Percentiles rank a stretch among this genome's conserved stretches.
Evolutionary conservation across 23 red algal species (phyloP).

Genomic region (Gracilariopsis chorda): DNA sequence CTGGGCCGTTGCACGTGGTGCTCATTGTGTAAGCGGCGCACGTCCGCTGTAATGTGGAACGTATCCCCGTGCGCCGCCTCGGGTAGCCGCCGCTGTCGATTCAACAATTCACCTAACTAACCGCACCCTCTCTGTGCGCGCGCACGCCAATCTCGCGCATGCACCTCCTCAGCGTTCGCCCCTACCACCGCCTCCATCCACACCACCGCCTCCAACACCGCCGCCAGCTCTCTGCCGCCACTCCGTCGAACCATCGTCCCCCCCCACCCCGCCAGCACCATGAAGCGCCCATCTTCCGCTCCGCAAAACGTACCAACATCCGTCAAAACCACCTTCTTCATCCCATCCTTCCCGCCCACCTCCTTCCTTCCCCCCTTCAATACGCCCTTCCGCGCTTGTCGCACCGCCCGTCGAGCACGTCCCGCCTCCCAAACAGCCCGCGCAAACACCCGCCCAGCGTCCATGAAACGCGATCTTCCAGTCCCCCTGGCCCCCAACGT

Average conservation of each 20-base stretch:
- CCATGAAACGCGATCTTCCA: background rate
- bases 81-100: too few relatives aligned
- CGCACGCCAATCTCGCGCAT: too few relatives aligned
- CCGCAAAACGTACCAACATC: background rate
- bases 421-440: too few relatives aligned
- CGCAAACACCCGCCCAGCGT: background rate
- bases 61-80: too few relatives aligned
- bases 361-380: background rate
- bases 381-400: background rate
- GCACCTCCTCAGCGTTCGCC: too few relatives aligned
- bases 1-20: too few relatives aligned
- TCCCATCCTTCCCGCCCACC: background rate
- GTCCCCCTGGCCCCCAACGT: slow-evolving; percentile 31
- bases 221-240: background rate
- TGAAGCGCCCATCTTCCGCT: background rate
- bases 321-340: background rate
- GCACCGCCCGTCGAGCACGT: background rate
- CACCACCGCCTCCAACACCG: background rate
- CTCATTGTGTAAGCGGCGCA: too few relatives aligned
- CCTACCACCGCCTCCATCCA: background rate
- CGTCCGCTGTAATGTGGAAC: too few relatives aligned
- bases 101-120: too few relatives aligned
- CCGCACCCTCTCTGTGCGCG: too few relatives aligned
- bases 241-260: background rate
- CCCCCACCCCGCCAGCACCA: background rate